Base-by-base conservation (phyloP, 495 filamentous ascomycete genomes). In the Neurospora tetraspora region DNA sequence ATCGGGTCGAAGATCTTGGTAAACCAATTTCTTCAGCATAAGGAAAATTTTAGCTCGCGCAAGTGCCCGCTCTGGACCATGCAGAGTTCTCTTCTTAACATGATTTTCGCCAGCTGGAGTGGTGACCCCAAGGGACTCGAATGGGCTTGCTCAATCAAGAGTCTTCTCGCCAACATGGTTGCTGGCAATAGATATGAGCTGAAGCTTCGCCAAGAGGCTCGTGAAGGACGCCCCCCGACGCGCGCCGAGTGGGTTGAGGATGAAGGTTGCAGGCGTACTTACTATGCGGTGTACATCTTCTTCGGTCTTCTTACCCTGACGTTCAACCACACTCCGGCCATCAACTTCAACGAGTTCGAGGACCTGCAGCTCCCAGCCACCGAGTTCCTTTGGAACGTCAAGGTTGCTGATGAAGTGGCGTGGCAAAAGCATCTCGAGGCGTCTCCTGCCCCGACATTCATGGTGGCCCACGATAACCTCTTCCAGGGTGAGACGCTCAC, bases 101-200 rank as follows among this genome's bases (percentile, higher is more conserved):
- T 98, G 96, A 92, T 97, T 76, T 98, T 99, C 81, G 96, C 97
- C 43, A 98, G 95, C 86, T 99, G 96, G 96, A 98, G 96, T 79
- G 96, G 96, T 74, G 96, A 98, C 80, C 89, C 96, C 16, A 98
- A 98, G 83, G 96, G 96, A 31, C 87, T 99, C 8, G 96, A 99
- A 81, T 99, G 95, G 95, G 94, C 96, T 31, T 97, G 94, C 80
- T 98, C 96, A 2, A 98, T 98, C 82, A 98, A 98, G 88, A 95
- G 93, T 85, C 85, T 98, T 14, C 89, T 99, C 34, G 93, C 94
- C 75, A 98, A 98, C 84, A 98, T 99, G 95, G 96, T 99, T 72
- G 93, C 94, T 71, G 96, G 96, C 69, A 98, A 98, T 78, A 90
- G 93, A 16, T 98, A 98, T 80, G 96, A 99, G 81, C 82, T 98